phyloP scores from a whole-genome alignment of 345 rosid species.

The Combretum micranthum region DNA sequence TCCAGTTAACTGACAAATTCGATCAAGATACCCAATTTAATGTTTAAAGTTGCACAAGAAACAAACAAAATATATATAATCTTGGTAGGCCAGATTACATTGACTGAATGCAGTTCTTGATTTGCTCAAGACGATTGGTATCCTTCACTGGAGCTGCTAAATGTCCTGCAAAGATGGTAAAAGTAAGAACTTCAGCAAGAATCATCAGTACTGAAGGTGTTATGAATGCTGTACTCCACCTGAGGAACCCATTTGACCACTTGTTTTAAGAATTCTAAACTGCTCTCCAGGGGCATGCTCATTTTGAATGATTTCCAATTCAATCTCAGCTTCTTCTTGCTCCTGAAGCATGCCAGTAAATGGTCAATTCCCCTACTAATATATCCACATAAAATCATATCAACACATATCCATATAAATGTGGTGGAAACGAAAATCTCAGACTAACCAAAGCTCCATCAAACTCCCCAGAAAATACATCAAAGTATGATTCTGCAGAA shows the following conservation, averaged over 20 bases:
- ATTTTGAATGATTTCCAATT: constrained; percentile 49
- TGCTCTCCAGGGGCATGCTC: constrained; percentile 30
- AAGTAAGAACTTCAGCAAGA: not conserved
- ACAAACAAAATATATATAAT: not conserved
- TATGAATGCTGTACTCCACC: constrained; percentile 6
- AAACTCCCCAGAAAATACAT: constrained; percentile 39
- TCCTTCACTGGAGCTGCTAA: constrained; percentile 41
- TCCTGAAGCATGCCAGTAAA: constrained; percentile 28
- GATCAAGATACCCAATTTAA: no score
- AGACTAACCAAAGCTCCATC: constrained; percentile 52
- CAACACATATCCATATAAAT: not conserved
- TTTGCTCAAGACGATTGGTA: constrained; percentile 52
- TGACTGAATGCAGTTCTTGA: constrained; percentile 52
- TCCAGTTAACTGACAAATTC: no score
- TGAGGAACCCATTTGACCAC: constrained; percentile 19
- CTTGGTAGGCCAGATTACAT: constrained; percentile 37
- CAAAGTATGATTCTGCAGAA: constrained; percentile 60
- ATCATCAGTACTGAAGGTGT: not conserved
- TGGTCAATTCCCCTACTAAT: no score
- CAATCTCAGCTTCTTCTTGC: constrained; percentile 71
- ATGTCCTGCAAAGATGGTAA: not conserved
- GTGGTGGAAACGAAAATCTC: not conserved
- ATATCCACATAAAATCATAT: not conserved
- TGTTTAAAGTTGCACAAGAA: no score
- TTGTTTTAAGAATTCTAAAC: constrained; percentile 22